phyloP scores from a whole-genome alignment of 73 alveolate species.

The Paramecium sonneborni region DNA sequence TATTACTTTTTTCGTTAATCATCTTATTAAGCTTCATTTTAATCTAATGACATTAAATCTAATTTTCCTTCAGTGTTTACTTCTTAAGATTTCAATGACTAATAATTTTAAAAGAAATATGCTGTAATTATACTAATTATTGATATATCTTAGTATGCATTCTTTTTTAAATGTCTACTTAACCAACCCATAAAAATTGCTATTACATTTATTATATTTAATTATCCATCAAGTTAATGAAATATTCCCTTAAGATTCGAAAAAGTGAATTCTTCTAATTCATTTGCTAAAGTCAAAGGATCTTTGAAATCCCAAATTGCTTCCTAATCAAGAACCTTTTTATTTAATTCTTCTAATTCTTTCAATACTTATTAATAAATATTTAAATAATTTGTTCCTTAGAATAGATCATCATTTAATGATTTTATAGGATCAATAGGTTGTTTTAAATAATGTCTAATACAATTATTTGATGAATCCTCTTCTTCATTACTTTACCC shows the following conservation, averaged over 20 bases:
- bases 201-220: not conserved
- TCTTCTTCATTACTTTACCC: constrained; percentile 53
- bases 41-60: constrained; percentile 10
- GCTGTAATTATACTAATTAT: constrained; percentile 30
- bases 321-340: constrained; percentile 31
- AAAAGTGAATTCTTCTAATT: constrained; percentile 48
- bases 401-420: constrained; percentile 5
- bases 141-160: constrained; percentile 43
- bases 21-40: not conserved
- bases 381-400: not conserved
- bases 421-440: constrained; percentile 49
- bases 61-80: constrained; percentile 28
- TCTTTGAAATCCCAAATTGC: constrained; percentile 55
- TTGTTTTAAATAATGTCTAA: constrained; percentile 34
- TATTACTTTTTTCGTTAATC: constrained; percentile 24
- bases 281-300: constrained; percentile 46
- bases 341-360: constrained; percentile 8
- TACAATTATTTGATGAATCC: constrained; percentile 41
- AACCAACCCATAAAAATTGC: constrained; percentile 53
- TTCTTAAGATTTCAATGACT: not conserved
- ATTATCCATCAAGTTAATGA: constrained; percentile 14
- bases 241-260: constrained; percentile 41
- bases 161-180: constrained; percentile 49
- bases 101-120: not conserved
- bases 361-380: not conserved